Evolutionary conservation across 2,329 filamentous ascomycete genomes (phyloP).

Genomic region (Chaetomiaceae sp.): DNA sequence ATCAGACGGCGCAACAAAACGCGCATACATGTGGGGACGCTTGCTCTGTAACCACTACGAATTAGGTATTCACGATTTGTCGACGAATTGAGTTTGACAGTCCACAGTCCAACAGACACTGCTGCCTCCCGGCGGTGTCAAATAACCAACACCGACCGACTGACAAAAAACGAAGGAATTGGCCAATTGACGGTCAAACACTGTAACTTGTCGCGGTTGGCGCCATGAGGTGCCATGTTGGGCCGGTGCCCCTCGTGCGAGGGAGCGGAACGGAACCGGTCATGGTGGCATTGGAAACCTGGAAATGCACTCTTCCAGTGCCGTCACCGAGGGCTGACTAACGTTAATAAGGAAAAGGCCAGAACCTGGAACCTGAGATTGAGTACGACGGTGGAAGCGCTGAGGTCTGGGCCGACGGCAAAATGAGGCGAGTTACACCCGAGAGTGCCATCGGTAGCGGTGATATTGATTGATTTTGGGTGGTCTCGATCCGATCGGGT

Average conservation of each 20-base stretch:
- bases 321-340: background rate
- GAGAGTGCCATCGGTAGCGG: background rate
- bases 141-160: background rate
- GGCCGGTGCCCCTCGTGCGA: conserved; percentile 10
- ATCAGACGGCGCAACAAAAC: background rate
- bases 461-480: background rate
- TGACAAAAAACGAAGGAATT: background rate
- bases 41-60: too few relatives aligned
- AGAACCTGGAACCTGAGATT: background rate
- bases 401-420: conserved; percentile 4
- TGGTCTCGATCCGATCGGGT: conserved; percentile 6
- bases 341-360: background rate
- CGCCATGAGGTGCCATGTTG: background rate
- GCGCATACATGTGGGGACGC: too few relatives aligned
- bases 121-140: background rate
- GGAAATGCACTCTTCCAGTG: background rate
- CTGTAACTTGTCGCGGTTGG: background rate
- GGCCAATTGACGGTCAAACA: background rate
- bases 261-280: conserved; percentile 2
- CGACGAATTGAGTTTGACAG: too few relatives aligned
- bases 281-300: background rate
- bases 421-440: conserved; percentile 1
- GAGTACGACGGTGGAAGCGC: background rate
- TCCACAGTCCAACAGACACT: too few relatives aligned
- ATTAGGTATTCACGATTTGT: too few relatives aligned